Conservation (phyloP, 768 basidiomycete genomes). For the Pleurotus salmoneostramineus region DNA sequence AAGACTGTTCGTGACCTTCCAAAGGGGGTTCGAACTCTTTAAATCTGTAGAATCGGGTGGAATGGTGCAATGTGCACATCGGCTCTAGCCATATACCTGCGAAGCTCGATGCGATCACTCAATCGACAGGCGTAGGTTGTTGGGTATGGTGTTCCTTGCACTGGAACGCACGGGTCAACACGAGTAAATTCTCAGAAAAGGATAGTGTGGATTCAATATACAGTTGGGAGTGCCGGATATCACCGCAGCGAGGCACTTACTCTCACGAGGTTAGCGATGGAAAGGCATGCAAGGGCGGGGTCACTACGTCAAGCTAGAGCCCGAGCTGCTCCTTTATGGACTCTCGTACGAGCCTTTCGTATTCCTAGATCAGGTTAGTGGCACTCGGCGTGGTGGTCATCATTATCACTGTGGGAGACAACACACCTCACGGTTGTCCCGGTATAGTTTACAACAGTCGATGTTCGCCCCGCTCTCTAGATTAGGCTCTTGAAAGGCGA, state of each 20-base stretch:
- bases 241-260: slow-evolving; percentile 1
- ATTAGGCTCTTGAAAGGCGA: slow-evolving; percentile 71
- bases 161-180: not conserved
- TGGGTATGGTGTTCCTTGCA: not conserved
- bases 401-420: not conserved
- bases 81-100: not conserved
- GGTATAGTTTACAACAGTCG: slow-evolving; percentile 94
- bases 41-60: slow-evolving; percentile 8
- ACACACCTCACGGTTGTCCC: slow-evolving; percentile 61
- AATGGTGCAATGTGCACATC: not conserved
- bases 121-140: not conserved
- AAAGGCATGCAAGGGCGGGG: not conserved
- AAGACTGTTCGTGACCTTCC: slow-evolving; percentile 52
- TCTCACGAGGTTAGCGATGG: slow-evolving; percentile 6
- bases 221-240: not conserved
- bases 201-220: slow-evolving; percentile 8
- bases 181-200: slow-evolving; percentile 3
- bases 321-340: slow-evolving; percentile 87
- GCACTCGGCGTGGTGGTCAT: not conserved
- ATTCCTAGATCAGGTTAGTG: slow-evolving; percentile 44
- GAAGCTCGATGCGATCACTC: not conserved
- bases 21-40: slow-evolving; percentile 11
- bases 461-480: slow-evolving; percentile 97
- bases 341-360: slow-evolving; percentile 80
- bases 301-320: slow-evolving; percentile 31